A percentile compares a stretch with the other conserved stretches of the same genome.
These are phyloP conservation scores for Marasmius sp. DNA, from an alignment of 1,284 basidiomycete genomes.

Conservation along the genomic window DNA sequence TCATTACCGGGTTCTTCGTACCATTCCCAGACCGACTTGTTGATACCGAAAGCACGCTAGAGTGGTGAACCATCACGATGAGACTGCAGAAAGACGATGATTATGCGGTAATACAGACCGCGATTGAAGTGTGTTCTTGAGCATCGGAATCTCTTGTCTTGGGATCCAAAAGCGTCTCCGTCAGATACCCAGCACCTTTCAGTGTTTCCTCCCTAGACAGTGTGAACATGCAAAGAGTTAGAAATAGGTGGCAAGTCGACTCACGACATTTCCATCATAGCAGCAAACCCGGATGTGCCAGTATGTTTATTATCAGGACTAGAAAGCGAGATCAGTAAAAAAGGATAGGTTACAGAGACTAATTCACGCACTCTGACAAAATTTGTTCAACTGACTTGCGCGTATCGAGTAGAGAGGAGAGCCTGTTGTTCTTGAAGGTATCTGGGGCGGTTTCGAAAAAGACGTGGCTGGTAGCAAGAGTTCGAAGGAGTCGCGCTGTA, in stretches of 20 bases:
- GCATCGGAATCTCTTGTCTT: conserved; percentile 14
- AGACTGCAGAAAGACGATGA: not conserved
- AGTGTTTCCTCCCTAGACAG: conserved; percentile 21
- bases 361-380: not conserved
- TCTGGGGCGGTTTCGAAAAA: conserved; percentile 1
- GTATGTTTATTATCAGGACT: conserved; percentile 26
- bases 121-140: conserved; percentile 6
- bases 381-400: not conserved
- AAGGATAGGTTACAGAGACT: not conserved
- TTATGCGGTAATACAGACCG: not conserved
- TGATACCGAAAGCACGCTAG: conserved; percentile 16
- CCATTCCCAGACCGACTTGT: conserved; percentile 20
- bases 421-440: not conserved
- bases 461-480: not conserved
- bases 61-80: conserved; percentile 3
- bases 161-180: conserved; percentile 25
- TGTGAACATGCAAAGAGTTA: not conserved
- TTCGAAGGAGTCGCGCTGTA: not conserved
- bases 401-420: conserved; percentile 1
- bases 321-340: not conserved
- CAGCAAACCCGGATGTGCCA: conserved; percentile 22
- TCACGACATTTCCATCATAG: conserved; percentile 20
- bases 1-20: conserved; percentile 22
- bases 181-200: conserved; percentile 23
- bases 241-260: not conserved